phyloP scores from a whole-genome alignment of 1,284 basidiomycete species.

The Athelia psychrophila region DNA sequence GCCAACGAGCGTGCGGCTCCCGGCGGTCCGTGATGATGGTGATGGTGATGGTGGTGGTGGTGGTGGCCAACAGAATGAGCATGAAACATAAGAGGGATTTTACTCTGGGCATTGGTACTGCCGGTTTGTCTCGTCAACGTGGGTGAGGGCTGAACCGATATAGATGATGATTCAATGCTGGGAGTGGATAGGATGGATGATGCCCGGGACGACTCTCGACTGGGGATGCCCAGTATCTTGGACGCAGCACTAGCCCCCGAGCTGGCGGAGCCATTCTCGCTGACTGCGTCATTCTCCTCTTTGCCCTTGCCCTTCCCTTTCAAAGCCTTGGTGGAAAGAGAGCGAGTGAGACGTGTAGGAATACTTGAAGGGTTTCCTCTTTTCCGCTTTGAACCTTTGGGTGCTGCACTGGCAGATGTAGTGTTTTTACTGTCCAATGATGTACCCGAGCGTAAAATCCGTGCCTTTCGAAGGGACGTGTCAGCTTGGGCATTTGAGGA shows the following conservation, averaged over 20 bases:
- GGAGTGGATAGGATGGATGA: slow-evolving; percentile 46
- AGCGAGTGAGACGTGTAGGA: slow-evolving; percentile 15
- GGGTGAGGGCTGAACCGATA: slow-evolving; percentile 22
- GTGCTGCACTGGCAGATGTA: too few species aligned
- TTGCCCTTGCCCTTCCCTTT: slow-evolving; percentile 18
- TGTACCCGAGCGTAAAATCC: too few species aligned
- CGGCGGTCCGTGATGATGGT: slow-evolving; percentile 9
- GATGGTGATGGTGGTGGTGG: slow-evolving; percentile 29
- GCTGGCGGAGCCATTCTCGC: slow-evolving; percentile 25
- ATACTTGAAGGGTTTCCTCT: not conserved
- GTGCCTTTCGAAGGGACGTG: too few species aligned
- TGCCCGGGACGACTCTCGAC: slow-evolving; percentile 36
- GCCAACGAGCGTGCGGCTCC: not conserved
- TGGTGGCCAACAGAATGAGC: slow-evolving; percentile 23
- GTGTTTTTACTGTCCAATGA: too few species aligned
- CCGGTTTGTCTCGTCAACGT: slow-evolving; percentile 20
- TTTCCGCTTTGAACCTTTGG: slow-evolving; percentile 1
- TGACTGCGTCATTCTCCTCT: slow-evolving; percentile 11
- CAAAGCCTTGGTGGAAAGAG: slow-evolving; percentile 7
- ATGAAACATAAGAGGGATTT: slow-evolving; percentile 25
- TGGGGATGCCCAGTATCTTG: slow-evolving; percentile 30
- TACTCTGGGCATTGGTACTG: slow-evolving; percentile 14
- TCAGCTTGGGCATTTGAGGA: too few species aligned
- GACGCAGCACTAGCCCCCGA: slow-evolving; percentile 34
- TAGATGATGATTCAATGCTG: slow-evolving; percentile 27